Evolutionary conservation across 2,329 filamentous ascomycete species (phyloP), one percentile per base, ranked within the genome.

Genomic region (Beauveria bassiana): DNA sequence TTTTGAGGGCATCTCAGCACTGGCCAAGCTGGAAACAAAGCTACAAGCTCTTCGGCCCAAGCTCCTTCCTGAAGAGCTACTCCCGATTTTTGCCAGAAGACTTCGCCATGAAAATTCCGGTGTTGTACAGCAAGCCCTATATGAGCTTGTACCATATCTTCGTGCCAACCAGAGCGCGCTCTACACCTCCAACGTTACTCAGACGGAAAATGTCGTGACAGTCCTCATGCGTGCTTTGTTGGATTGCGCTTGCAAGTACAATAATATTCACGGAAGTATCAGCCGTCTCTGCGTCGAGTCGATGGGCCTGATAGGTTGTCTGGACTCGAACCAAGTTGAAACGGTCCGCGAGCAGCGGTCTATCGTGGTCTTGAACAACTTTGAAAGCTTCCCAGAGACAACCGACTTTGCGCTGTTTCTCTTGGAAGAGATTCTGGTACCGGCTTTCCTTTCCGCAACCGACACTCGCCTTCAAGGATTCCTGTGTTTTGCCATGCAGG

Each of bases 401-500:
- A 87, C 91, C 18, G 86, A 95, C 64, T 99, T 98, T 73, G 85
- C 91, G 8, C 80, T 95, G 46, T 92, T 93, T 68, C 81, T 96
- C 52, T 80, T 99, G 18, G 88, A 96, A 68, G 84, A 96, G 70
- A 88, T 96, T 8, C 78, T 99, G 12, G 91, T 98, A 28, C 92
- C 93, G 64, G 89, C 93, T 0, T 99, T 99, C 70, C 79, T 96
- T 49, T 96, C 93, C 1, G 89, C 91, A 1, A 95, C 89, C 0
- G 96, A 97, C 71, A 89, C 92, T 2, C 87, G 86, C 65, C 82
- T 92, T 6, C 95, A 98, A 72, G 93, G 92, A 0, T 96, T 96
- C 70, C 80, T 99, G 20, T 93, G 93, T 1, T 99, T 90, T 73
- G 90, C 89, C 2, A 97, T 99, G 86, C 95, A 99, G 73, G 89